Base-by-base conservation (phyloP, 129 eudicot species). In the Arctium lappa region DNA sequence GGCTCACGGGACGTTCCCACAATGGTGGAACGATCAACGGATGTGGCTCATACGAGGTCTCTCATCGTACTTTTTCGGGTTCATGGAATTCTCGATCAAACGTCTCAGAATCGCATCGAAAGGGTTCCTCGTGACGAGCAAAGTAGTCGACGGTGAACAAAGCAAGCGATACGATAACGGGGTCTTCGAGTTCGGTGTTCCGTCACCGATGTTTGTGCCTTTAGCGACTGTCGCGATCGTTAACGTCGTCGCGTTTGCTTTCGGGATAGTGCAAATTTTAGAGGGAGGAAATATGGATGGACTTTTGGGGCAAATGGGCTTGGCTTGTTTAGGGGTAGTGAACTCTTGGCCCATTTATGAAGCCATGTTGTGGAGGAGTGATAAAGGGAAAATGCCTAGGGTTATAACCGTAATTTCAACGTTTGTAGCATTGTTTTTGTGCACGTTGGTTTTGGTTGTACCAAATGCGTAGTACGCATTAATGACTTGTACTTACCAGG, bases 21-120 rank as follows among this genome's bases (percentile, higher is more conserved):
- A 93, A 79, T 91, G 95, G 97, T 91, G 92, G 93, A 93, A 77
- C 63, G 89, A 91, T 38, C 97, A 93, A 79, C 88, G 97, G 56
- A 89, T 93, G 80, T 93, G 95, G 97, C 29, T 88, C 70, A 79
- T 89, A 0, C 86, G 87, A 11, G 93, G 95, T 30, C 83, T 93
- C 50, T 84, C 95, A 5, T 87, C 89, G 2, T 82, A 60, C 86
- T 34, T 91, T 32, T 89, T 93, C 13, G 97, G 91, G 76, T 83
- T 77, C 22, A 38, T 80, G 0, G 97, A 93, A n/a, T 86, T 78
- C 83, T 31, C 81, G 34, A 79, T 78, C 66, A 89, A 88, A 74
- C 81, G 48, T 72, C 63, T 93, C 16, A 92, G 94, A 50, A 91
- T 93, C 4, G 76, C 88, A 1, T 75, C 89, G 8, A 88, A 77